phyloP scores from a whole-genome alignment of 2,329 filamentous ascomycete species.

The Moelleriella libera region DNA sequence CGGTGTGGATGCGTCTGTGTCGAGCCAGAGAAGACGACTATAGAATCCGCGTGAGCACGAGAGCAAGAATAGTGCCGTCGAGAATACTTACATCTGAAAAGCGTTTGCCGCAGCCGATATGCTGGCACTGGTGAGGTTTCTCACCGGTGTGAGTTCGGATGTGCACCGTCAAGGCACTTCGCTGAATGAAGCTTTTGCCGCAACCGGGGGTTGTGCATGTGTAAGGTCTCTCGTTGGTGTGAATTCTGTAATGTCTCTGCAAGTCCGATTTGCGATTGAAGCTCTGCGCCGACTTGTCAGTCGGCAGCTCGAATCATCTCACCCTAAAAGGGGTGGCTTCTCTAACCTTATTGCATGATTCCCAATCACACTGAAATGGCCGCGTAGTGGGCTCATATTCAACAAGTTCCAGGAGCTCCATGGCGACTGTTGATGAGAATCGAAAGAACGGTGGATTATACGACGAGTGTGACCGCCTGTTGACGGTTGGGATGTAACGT shows the following conservation, averaged over 20 bases:
- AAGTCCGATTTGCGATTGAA: slow-evolving; percentile 62
- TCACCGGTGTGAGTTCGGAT: slow-evolving; percentile 58
- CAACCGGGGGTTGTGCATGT: slow-evolving; percentile 45
- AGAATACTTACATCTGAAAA: slow-evolving; percentile 51
- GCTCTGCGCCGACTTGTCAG: slow-evolving; percentile 28
- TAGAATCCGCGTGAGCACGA: not conserved
- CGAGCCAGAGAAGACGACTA: slow-evolving; percentile 52
- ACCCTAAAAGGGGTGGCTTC: not conserved
- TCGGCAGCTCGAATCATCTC: not conserved
- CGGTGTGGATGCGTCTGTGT: slow-evolving; percentile 51
- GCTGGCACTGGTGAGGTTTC: slow-evolving; percentile 56
- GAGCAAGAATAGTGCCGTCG: not conserved
- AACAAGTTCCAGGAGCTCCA: slow-evolving; percentile 53
- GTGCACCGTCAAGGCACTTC: slow-evolving; percentile 56
- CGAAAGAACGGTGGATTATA: not conserved
- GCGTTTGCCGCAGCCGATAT: slow-evolving; percentile 50
- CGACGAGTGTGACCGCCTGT: not conserved
- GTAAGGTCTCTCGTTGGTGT: slow-evolving; percentile 58
- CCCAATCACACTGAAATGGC: slow-evolving; percentile 51
- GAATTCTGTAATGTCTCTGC: slow-evolving; percentile 56
- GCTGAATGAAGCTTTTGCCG: slow-evolving; percentile 58
- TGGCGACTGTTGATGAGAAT: slow-evolving; percentile 11
- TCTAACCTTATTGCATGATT: slow-evolving; percentile 46
- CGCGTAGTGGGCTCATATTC: slow-evolving; percentile 48
- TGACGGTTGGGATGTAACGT: not conserved